Evolutionary conservation across 139 green algal genomes (phyloP).

Genomic region (Tetradesmus lagerheimii): DNA sequence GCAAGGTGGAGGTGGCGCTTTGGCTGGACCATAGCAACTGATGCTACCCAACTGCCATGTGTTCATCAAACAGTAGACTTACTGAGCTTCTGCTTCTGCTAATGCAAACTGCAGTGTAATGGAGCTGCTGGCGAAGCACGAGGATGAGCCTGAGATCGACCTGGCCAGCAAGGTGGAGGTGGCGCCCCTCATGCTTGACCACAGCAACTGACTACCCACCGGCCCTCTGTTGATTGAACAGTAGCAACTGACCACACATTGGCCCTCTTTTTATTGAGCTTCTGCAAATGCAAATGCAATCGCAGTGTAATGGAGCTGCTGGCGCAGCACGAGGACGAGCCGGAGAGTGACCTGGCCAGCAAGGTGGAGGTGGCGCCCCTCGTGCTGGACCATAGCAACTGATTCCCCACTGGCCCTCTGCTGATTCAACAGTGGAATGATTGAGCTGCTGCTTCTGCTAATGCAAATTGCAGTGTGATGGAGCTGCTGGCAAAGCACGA

Average conservation of each 20-base stretch:
- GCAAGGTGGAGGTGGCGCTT: too few relatives aligned
- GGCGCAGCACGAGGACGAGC: not conserved
- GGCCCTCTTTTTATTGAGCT: too few relatives aligned
- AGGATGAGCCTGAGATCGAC: not conserved
- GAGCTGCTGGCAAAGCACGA: slow-evolving; percentile 38
- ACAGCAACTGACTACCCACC: not conserved
- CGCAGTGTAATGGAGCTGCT: not conserved
- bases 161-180: too few relatives aligned
- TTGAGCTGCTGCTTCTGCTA: too few relatives aligned
- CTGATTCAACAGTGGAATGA: too few relatives aligned
- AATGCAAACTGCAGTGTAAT: not conserved
- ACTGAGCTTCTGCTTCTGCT: not conserved
- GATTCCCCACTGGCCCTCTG: not conserved
- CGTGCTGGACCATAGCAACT: not conserved
- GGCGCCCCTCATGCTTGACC: too few relatives aligned
- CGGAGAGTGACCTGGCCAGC: not conserved
- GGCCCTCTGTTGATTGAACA: not conserved
- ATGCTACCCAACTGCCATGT: too few relatives aligned
- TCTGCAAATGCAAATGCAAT: too few relatives aligned
- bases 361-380: too few relatives aligned
- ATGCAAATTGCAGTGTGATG: slow-evolving; percentile 44
- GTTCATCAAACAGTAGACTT: too few relatives aligned
- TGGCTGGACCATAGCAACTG: too few relatives aligned
- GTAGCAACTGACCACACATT: too few relatives aligned
- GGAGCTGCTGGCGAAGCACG: not conserved